Evolutionary conservation across 257 asterid genomes (phyloP).

Genomic region (Sherardia arvensis): DNA sequence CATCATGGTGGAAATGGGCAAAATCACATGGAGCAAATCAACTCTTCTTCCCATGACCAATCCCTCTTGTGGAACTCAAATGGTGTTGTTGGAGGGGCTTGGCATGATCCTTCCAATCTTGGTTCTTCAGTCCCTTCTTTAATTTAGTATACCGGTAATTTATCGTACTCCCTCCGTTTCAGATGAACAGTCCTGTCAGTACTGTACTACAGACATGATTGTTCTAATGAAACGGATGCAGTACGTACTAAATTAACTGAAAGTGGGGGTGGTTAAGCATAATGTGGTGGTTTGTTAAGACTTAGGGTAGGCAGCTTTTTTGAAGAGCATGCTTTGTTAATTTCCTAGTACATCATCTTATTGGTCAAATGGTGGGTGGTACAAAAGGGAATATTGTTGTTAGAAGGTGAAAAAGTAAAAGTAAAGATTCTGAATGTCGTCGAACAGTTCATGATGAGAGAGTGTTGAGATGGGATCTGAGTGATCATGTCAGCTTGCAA

Average conservation of each 20-base stretch:
- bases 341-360: slow-evolving; percentile 11
- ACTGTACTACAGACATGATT: neutral
- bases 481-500: slow-evolving; percentile 70
- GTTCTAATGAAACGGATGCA: neutral
- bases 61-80: slow-evolving; percentile 31
- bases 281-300: neutral
- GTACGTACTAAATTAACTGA: neutral
- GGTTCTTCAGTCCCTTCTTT: slow-evolving; percentile 47
- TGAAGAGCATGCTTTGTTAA: slow-evolving; percentile 6
- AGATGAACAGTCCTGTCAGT: neutral
- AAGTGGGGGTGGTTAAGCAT: neutral
- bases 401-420: neutral
- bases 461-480: slow-evolving; percentile 49
- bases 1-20: neutral
- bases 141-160: slow-evolving; percentile 13
- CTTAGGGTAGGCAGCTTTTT: slow-evolving; percentile 6
- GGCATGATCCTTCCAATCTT: slow-evolving; percentile 38
- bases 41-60: slow-evolving; percentile 12
- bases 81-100: slow-evolving; percentile 18
- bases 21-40: slow-evolving; percentile 23
- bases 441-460: slow-evolving; percentile 18
- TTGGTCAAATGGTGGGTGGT: slow-evolving; percentile 9
- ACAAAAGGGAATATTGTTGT: slow-evolving; percentile 2
- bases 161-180: neutral
- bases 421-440: slow-evolving; percentile 5